phyloP scores from a whole-genome alignment of 2,329 filamentous ascomycete genomes.

The Ceratocystis destructans region DNA sequence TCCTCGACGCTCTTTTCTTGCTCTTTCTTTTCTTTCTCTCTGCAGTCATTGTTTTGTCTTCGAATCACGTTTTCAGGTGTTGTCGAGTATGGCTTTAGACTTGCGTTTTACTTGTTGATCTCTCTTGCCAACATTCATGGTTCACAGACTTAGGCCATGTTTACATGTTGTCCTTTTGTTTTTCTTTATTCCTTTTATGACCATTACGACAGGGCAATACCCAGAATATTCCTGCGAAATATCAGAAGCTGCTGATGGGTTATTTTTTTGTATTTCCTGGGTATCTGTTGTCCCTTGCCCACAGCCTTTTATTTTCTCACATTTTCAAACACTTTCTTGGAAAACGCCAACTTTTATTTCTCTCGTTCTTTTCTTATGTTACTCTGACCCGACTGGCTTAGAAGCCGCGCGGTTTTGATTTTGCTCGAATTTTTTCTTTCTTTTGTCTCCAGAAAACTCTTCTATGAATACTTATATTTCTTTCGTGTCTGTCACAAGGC shows the following conservation, averaged over 20 bases:
- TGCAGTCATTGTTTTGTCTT: not conserved
- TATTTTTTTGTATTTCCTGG: constrained; percentile 14
- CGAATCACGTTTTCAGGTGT: constrained; percentile 3
- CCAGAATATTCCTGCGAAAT: constrained; percentile 8
- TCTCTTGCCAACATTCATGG: not conserved
- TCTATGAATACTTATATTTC: not conserved
- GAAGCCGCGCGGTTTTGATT: not conserved
- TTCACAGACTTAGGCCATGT: not conserved
- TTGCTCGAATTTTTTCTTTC: not conserved
- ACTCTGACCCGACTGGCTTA: not conserved
- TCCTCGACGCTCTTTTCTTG: not conserved
- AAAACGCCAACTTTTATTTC: not conserved
- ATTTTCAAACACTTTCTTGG: not conserved
- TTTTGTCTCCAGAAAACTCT: not conserved
- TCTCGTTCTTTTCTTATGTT: constrained; percentile 2
- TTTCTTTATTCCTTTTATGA: constrained; percentile 13
- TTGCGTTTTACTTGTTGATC: not conserved
- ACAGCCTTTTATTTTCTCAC: constrained; percentile 17
- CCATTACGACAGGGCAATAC: constrained; percentile 15
- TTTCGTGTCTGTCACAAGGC: not conserved
- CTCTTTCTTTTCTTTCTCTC: not conserved
- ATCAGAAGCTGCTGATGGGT: not conserved
- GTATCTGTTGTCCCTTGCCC: constrained; percentile 14
- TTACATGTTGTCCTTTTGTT: not conserved
- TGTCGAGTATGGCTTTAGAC: constrained; percentile 1